Evolutionary conservation across 2,329 filamentous ascomycete genomes (phyloP).

Genomic region (Microcyclospora tardicrescens): DNA sequence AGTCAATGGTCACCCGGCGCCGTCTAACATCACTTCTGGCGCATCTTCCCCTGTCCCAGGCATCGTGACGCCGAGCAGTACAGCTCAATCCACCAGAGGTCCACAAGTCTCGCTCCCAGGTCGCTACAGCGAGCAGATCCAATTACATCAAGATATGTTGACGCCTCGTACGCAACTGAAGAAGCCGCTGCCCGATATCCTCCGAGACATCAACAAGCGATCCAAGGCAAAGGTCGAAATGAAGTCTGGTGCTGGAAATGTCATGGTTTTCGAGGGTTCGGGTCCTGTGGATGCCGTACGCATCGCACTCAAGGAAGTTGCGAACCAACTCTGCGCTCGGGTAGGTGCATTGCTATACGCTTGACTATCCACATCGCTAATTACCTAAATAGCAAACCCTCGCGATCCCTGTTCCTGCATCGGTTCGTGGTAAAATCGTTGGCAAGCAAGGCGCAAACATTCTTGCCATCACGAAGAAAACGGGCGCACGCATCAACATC

Average conservation of each 20-base stretch:
- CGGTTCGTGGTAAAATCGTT: slow-evolving; percentile 79
- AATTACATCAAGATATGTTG: slow-evolving; percentile 63
- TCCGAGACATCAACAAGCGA: slow-evolving; percentile 85
- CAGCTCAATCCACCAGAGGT: slow-evolving; percentile 32
- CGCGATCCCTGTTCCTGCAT: slow-evolving; percentile 62
- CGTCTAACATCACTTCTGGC: slow-evolving; percentile 39
- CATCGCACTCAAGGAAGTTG: slow-evolving; percentile 78
- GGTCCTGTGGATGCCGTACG: slow-evolving; percentile 74
- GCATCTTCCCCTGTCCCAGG: slow-evolving; percentile 53
- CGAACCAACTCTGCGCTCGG: slow-evolving; percentile 76
- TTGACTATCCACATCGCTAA: background rate
- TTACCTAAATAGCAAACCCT: background rate
- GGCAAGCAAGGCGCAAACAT: slow-evolving; percentile 83
- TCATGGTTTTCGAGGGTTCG: slow-evolving; percentile 69
- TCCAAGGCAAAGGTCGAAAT: slow-evolving; percentile 78
- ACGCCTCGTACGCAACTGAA: slow-evolving; percentile 65
- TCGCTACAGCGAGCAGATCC: slow-evolving; percentile 64
- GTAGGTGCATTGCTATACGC: slow-evolving; percentile 34
- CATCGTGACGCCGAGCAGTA: slow-evolving; percentile 34
- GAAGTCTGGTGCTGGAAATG: slow-evolving; percentile 57
- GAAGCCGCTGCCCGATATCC: slow-evolving; percentile 69
- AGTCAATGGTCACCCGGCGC: slow-evolving; percentile 41
- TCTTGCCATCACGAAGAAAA: slow-evolving; percentile 77
- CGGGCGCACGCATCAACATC: slow-evolving; percentile 80
- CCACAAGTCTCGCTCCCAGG: slow-evolving; percentile 62